Evolutionary conservation across 306 rosid species (phyloP).

Genomic region (Dryas octopetala): DNA sequence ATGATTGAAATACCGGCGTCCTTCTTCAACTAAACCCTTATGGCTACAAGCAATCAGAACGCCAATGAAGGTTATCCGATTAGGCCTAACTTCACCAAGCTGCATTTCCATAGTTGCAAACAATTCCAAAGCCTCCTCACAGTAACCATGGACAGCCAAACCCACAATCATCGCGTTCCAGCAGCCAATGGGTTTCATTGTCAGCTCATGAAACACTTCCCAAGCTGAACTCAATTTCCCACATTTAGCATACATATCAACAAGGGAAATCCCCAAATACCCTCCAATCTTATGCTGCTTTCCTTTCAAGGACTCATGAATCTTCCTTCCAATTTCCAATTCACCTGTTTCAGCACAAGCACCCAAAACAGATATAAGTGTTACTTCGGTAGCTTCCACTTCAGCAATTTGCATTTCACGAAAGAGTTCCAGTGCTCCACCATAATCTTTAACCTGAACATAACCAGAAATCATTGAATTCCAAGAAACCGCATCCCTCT

Average conservation of each 20-base stretch:
- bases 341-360: slow-evolving; percentile 62
- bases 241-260: slow-evolving; percentile 70
- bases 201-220: slow-evolving; percentile 53
- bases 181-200: slow-evolving; percentile 55
- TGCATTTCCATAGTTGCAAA: slow-evolving; percentile 49
- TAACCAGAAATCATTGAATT: slow-evolving; percentile 60
- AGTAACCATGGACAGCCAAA: slow-evolving; percentile 64
- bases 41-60: slow-evolving; percentile 70
- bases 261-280: slow-evolving; percentile 56
- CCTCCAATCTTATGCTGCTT: slow-evolving; percentile 51
- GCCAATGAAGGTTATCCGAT: slow-evolving; percentile 56
- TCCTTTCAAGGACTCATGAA: slow-evolving; percentile 42
- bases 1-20: slow-evolving; percentile 46
- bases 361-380: slow-evolving; percentile 49
- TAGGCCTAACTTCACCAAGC: slow-evolving; percentile 44
- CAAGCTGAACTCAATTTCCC: slow-evolving; percentile 60
- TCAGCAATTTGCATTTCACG: slow-evolving; percentile 46
- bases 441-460: slow-evolving; percentile 46
- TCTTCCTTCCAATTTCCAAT: slow-evolving; percentile 47
- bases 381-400: slow-evolving; percentile 51
- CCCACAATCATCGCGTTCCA: slow-evolving; percentile 81
- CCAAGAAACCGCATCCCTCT: slow-evolving; percentile 63
- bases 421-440: slow-evolving; percentile 44
- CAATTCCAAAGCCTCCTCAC: slow-evolving; percentile 47
- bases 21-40: slow-evolving; percentile 69